Evolutionary conservation across 2,329 filamentous ascomycete genomes (phyloP), one percentile per base, ranked within the genome.

Genomic region (Hymenoscyphus fraxineus): DNA sequence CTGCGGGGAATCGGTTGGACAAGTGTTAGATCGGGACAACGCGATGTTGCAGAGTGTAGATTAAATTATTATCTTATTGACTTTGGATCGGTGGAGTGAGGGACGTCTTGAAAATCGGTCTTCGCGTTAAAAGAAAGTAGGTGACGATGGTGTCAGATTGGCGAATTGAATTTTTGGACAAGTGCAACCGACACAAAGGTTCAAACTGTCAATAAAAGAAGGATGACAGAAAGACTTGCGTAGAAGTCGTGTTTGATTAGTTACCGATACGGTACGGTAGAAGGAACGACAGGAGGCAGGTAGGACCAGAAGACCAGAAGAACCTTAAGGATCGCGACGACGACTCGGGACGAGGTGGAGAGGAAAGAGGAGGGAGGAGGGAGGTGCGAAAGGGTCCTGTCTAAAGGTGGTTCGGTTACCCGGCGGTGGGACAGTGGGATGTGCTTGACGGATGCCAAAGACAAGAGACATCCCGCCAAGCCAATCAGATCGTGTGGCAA

Each of bases 141-240:
- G 38, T 41, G 57, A 41, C 57, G 57, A 57, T 31, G 57, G n/a
- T 32, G 41, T 31, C 41, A 7, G 39, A 47, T 32, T 32, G 31
- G 13, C 22, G 19, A 41, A 6, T 19, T 16, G 19, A 15, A 51
- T 15, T 13, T 31, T 57, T 16, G 54, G 57, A 40, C 32, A 59
- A 19, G 57, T 15, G 32, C 32, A 32, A 59, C 16, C 16, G 54
- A 31, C 54, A 57, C 19, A 22, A 41, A 41, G 19, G 22, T 38
- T 39, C 54, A 13, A 16, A 32, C 57, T 59, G 57, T 59, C 57
- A 38, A 27, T 59, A 59, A 59, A 59, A 38, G 57, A 59, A 19
- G 57, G 57, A 59, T 38, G 57, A 59, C 57, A 59, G 57, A 59
- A 57, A 38, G 54, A 51, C 44, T 27, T 51, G 7, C 44, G 22